Percentiles rank a stretch among this genome's conserved stretches.
Conservation (phyloP, 495 filamentous ascomycete genomes). For the Coniosporium apollinis region DNA sequence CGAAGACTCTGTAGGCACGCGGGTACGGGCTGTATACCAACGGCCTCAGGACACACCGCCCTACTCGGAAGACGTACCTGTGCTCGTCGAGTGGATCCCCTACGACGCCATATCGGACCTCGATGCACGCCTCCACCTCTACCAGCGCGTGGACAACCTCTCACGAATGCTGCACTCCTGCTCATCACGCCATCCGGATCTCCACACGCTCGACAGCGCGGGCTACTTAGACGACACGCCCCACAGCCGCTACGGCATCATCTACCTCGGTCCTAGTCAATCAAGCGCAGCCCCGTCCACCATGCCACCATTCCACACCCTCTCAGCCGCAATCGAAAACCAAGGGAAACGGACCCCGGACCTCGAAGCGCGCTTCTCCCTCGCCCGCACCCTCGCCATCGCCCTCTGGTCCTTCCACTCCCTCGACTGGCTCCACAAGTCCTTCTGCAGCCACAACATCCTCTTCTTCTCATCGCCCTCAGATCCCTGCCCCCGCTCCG, state of each 20-base stretch:
- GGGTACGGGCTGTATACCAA: slow-evolving; percentile 11
- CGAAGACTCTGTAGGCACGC: slow-evolving; percentile 2
- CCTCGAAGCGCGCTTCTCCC: slow-evolving; percentile 19
- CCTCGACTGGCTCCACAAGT: slow-evolving; percentile 26
- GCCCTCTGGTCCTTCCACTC: slow-evolving; percentile 24
- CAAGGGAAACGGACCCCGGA: slow-evolving; percentile 18
- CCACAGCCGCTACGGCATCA: slow-evolving; percentile 17
- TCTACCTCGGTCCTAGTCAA: slow-evolving; percentile 8
- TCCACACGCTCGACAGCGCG: slow-evolving; percentile 22
- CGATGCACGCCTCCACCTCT: slow-evolving; percentile 16
- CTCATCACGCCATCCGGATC: slow-evolving; percentile 21
- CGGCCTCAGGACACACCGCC: slow-evolving; percentile 5
- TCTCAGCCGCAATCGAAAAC: slow-evolving; percentile 16
- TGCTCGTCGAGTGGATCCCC: slow-evolving; percentile 22
- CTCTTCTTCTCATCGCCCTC: slow-evolving; percentile 19
- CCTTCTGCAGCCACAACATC: slow-evolving; percentile 18
- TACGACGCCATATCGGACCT: slow-evolving; percentile 20
- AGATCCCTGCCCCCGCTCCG: slow-evolving; percentile 6
- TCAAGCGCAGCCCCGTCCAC: not conserved
- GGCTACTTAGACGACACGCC: slow-evolving; percentile 23
- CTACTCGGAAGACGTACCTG: slow-evolving; percentile 14
- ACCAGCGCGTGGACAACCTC: slow-evolving; percentile 23
- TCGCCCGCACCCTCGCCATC: slow-evolving; percentile 19
- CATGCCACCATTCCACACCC: slow-evolving; percentile 9
- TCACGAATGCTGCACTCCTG: slow-evolving; percentile 23